These are phyloP conservation scores for Porpolomopsis calyptriformis DNA, from an alignment of 768 basidiomycete genomes.

Conservation along the genomic window DNA sequence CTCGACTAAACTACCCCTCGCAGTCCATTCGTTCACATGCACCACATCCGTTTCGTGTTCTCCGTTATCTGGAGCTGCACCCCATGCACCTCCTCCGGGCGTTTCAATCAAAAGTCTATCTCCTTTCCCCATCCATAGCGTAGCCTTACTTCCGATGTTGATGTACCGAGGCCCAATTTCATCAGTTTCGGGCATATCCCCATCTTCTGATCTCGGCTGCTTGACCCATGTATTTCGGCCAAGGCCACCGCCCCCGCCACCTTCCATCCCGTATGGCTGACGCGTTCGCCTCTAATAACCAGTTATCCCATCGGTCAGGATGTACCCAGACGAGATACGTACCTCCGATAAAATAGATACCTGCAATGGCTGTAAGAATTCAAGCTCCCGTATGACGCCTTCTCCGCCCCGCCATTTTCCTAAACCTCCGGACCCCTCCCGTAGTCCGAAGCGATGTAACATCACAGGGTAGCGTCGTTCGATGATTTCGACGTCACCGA, in stretches of 20 bases:
- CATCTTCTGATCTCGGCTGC: slow-evolving; percentile 50
- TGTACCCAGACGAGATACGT: slow-evolving; percentile 10
- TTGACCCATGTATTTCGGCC: slow-evolving; percentile 89
- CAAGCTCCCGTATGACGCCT: slow-evolving; percentile 75
- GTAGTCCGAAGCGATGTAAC: slow-evolving; percentile 71
- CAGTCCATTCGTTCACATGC: slow-evolving; percentile 48
- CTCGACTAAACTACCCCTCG: slow-evolving; percentile 61
- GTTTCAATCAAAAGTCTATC: slow-evolving; percentile 76
- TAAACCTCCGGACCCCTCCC: slow-evolving; percentile 55
- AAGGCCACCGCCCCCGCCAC: slow-evolving; percentile 57
- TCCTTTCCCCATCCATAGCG: slow-evolving; percentile 80
- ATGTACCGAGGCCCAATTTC: slow-evolving; percentile 40
- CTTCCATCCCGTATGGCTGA: slow-evolving; percentile 79
- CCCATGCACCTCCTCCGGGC: slow-evolving; percentile 89
- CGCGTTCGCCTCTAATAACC: slow-evolving; percentile 60
- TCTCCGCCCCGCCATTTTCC: slow-evolving; percentile 76
- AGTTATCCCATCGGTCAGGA: slow-evolving; percentile 1
- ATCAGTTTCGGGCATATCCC: slow-evolving; percentile 43
- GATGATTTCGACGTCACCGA: slow-evolving; percentile 88
- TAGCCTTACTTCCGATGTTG: slow-evolving; percentile 85
- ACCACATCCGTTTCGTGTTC: slow-evolving; percentile 11
- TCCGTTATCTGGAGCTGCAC: slow-evolving; percentile 26
- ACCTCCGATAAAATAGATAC: slow-evolving; percentile 86
- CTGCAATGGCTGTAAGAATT: slow-evolving; percentile 71
- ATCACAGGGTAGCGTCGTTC: slow-evolving; percentile 92